phyloP scores from a whole-genome alignment of 2,329 filamentous ascomycete species.

The Alternaria arborescens region DNA sequence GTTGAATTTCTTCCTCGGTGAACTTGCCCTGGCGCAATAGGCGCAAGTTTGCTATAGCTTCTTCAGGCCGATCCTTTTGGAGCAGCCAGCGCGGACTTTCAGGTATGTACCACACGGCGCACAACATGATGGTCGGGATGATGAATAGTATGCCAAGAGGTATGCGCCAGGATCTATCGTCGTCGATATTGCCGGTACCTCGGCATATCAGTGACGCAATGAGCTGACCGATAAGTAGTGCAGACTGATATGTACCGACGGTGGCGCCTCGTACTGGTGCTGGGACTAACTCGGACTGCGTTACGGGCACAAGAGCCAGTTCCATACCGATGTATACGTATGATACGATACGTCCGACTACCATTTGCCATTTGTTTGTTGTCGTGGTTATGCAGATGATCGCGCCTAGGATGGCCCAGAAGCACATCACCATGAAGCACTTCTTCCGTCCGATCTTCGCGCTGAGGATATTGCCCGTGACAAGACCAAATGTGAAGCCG shows the following conservation, averaged over 20 bases:
- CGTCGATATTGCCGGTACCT: conserved; percentile 8
- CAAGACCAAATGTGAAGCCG: not conserved
- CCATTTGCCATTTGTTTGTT: conserved; percentile 15
- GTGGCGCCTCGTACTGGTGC: conserved; percentile 18
- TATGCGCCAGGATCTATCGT: conserved; percentile 10
- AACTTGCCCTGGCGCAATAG: conserved; percentile 11
- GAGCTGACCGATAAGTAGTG: conserved; percentile 10
- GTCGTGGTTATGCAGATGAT: conserved; percentile 21
- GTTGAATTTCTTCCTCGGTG: conserved; percentile 7
- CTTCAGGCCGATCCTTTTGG: conserved; percentile 46
- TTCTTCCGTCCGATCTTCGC: not conserved
- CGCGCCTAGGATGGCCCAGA: conserved; percentile 1
- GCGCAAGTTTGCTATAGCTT: conserved; percentile 44
- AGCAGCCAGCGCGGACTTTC: conserved; percentile 29
- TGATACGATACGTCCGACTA: conserved; percentile 24
- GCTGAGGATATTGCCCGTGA: not conserved
- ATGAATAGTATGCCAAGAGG: conserved; percentile 15
- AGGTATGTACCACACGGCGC: conserved; percentile 39
- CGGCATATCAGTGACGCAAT: conserved; percentile 8
- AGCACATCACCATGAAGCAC: not conserved
- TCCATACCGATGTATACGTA: conserved; percentile 29
- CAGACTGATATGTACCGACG: conserved; percentile 14
- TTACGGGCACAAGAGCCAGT: conserved; percentile 24
- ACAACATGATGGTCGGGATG: conserved; percentile 10
- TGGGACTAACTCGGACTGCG: conserved; percentile 26